Evolutionary conservation across 2,329 filamentous ascomycete genomes (phyloP).

Genomic region (Lecanicillium sp.): DNA sequence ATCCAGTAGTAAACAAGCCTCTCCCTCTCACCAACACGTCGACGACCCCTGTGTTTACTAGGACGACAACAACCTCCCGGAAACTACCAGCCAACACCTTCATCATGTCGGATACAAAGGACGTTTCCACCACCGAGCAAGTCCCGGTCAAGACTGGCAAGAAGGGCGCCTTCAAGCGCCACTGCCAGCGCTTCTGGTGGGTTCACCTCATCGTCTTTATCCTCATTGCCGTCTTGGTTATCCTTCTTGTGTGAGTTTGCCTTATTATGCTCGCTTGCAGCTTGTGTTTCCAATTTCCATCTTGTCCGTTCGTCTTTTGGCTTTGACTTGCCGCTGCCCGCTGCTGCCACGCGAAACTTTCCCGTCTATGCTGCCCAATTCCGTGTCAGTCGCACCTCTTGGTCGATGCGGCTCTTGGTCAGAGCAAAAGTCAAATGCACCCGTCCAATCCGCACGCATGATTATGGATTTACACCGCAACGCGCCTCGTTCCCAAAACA

Average conservation of each 20-base stretch:
- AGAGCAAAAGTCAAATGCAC: no score
- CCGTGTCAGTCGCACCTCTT: background rate
- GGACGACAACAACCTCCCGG: background rate
- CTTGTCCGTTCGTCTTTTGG: no score
- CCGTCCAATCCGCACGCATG: no score
- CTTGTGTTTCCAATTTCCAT: background rate
- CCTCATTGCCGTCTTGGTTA: conserved; percentile 45
- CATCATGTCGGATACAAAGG: conserved; percentile 35
- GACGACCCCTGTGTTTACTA: background rate
- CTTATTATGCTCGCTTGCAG: background rate
- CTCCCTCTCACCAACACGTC: background rate
- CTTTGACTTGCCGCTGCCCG: no score
- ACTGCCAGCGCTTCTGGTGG: conserved; percentile 58
- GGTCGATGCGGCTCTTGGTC: no score
- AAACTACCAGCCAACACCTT: conserved; percentile 1
- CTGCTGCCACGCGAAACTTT: no score
- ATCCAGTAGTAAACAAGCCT: no score
- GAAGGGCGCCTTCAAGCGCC: conserved; percentile 36
- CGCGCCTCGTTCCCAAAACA: no score
- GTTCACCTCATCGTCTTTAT: conserved; percentile 46
- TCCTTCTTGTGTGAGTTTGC: conserved; percentile 53
- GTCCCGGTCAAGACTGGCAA: conserved; percentile 25
- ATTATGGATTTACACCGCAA: no score
- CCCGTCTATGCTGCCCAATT: background rate
- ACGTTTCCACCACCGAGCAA: conserved; percentile 30